These are phyloP conservation scores for Rhizopus arrhizus DNA, from an alignment of 371 early-diverging fungal genomes.

Conservation along the genomic window DNA sequence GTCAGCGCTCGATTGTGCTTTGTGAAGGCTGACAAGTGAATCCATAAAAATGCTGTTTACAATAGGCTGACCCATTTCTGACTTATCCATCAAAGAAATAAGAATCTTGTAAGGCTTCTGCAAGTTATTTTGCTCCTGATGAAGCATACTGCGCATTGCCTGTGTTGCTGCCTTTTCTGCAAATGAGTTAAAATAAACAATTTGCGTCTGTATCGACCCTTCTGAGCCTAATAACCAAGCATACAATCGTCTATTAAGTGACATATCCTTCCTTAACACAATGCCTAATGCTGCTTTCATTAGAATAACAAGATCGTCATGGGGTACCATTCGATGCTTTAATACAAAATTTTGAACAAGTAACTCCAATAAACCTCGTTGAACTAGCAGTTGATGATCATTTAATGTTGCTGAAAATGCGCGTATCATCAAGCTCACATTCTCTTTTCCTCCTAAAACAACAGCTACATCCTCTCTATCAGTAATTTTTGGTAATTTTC, in stretches of 20 bases:
- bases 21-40: constrained; percentile 66
- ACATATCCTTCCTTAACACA: constrained; percentile 91
- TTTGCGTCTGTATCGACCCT: constrained; percentile 33
- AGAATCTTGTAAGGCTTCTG: constrained; percentile 79
- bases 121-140: constrained; percentile 55
- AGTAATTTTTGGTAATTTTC: constrained; percentile 72
- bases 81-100: constrained; percentile 85
- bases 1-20: constrained; percentile 44
- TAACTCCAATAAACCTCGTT: constrained; percentile 83
- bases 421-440: constrained; percentile 72
- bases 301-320: constrained; percentile 67
- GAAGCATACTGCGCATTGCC: constrained; percentile 60
- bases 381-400: constrained; percentile 80
- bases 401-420: constrained; percentile 75
- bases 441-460: constrained; percentile 65
- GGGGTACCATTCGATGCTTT: constrained; percentile 64
- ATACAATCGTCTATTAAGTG: constrained; percentile 87
- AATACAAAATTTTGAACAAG: constrained; percentile 80
- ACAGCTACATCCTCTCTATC: constrained; percentile 69
- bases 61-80: constrained; percentile 79
- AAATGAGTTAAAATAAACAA: constrained; percentile 39
- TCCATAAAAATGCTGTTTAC: constrained; percentile 74
- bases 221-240: constrained; percentile 80
- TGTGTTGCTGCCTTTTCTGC: constrained; percentile 47
- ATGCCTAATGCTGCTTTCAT: constrained; percentile 75